Evolutionary conservation across 306 rosid species (phyloP).

Genomic region (Sindora glabra): DNA sequence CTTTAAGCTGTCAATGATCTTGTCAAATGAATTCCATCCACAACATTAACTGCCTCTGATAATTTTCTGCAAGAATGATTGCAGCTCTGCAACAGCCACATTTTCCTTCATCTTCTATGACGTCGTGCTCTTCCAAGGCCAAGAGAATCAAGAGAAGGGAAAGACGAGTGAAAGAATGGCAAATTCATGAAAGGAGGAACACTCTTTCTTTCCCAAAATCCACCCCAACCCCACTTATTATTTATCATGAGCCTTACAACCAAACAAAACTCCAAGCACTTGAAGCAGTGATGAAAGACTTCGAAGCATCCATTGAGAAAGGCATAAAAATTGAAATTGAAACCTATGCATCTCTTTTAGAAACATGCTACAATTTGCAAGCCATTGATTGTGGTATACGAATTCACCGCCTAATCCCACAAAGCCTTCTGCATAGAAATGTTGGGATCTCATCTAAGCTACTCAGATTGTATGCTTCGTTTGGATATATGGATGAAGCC

Average conservation of each 20-base stretch:
- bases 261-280: conserved; percentile 70
- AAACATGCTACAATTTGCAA: conserved; percentile 54
- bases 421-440: conserved; percentile 38
- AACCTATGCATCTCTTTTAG: conserved; percentile 66
- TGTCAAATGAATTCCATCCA: too few species aligned
- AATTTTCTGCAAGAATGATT: conserved; percentile 34
- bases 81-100: conserved; percentile 7
- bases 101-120: background rate
- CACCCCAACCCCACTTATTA: conserved; percentile 57
- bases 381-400: conserved; percentile 45
- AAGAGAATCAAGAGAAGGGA: conserved; percentile 16
- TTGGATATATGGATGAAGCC: conserved; percentile 49
- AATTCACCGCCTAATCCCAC: conserved; percentile 63
- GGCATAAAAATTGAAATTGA: conserved; percentile 48
- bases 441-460: conserved; percentile 64
- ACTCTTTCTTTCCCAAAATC: conserved; percentile 51
- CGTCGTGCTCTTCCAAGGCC: conserved; percentile 26
- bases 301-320: conserved; percentile 48
- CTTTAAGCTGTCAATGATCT: too few species aligned
- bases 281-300: conserved; percentile 49
- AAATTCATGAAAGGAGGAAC: conserved; percentile 9
- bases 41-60: too few species aligned
- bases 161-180: conserved; percentile 22
- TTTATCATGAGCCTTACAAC: conserved; percentile 36
- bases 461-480: conserved; percentile 51